Percentiles rank a stretch among this genome's conserved stretches.
These are phyloP conservation scores for Platanus orientalis DNA, from an alignment of 164 flowering plant species.

Conservation along the genomic window DNA sequence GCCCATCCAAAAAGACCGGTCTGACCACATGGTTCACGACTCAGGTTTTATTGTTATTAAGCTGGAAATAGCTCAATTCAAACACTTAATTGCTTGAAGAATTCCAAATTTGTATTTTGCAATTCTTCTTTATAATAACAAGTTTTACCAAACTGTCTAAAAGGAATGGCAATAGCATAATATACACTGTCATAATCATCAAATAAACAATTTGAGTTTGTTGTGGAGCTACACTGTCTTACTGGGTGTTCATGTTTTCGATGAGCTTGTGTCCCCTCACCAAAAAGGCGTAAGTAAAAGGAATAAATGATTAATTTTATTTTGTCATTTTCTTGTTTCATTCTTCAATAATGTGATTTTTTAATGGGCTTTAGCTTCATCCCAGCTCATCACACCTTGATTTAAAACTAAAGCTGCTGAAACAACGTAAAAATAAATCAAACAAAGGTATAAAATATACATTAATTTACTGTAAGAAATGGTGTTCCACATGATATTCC, in stretches of 20 bases:
- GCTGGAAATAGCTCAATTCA: too few species aligned
- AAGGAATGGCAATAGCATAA: too few species aligned
- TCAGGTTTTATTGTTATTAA: too few species aligned
- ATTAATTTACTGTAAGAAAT: not conserved
- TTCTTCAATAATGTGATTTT: conserved; percentile 30
- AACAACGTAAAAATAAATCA: too few species aligned
- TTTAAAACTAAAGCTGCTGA: not conserved
- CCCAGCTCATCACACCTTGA: conserved; percentile 21
- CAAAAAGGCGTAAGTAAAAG: conserved; percentile 1
- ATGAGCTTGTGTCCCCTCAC: conserved; percentile 20
- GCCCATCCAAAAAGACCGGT: too few species aligned
- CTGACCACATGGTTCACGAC: too few species aligned
- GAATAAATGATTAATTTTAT: conserved; percentile 13
- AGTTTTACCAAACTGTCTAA: too few species aligned
- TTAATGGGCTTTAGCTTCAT: conserved; percentile 26
- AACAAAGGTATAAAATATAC: not conserved
- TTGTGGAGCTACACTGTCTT: not conserved
- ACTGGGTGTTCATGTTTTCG: conserved; percentile 23
- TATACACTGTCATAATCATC: too few species aligned
- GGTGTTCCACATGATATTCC: conserved; percentile 8
- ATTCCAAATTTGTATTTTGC: too few species aligned
- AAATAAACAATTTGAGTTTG: not conserved
- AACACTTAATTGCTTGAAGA: too few species aligned
- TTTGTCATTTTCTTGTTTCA: conserved; percentile 59
- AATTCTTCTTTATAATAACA: too few species aligned